phyloP scores from a whole-genome alignment of 441 rosid genomes.

The Gossypium trilobum region DNA sequence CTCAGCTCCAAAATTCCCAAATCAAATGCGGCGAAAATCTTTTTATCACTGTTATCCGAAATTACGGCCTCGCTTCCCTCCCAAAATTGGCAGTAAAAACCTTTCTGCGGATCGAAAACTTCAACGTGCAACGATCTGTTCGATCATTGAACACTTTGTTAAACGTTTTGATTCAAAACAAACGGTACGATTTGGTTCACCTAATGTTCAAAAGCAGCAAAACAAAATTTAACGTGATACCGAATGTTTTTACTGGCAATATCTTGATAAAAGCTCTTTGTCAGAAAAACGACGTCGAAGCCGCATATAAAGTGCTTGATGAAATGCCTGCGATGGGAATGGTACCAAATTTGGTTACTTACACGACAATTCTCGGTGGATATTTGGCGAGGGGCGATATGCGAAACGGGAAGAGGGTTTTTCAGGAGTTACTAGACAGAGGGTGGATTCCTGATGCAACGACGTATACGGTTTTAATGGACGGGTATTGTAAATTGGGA shows the following conservation, averaged over 20 bases:
- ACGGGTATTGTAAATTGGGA: conserved; percentile 65
- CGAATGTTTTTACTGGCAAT: conserved; percentile 66
- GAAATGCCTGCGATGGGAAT: conserved; percentile 80
- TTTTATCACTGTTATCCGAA: conserved; percentile 53
- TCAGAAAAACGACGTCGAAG: conserved; percentile 44
- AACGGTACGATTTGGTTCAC: conserved; percentile 50
- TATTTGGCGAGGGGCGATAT: conserved; percentile 57
- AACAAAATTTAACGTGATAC: conserved; percentile 41
- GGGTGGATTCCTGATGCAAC: conserved; percentile 80
- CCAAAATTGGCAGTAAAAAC: conserved; percentile 40
- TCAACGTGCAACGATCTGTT: conserved; percentile 53
- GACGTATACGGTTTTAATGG: conserved; percentile 62
- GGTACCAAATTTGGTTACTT: conserved; percentile 63
- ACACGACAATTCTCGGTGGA: conserved; percentile 67
- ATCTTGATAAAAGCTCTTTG: conserved; percentile 63
- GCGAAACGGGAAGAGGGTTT: conserved; percentile 46
- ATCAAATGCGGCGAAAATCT: conserved; percentile 65
- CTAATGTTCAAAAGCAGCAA: conserved; percentile 42
- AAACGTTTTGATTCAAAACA: conserved; percentile 64
- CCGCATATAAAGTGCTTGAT: conserved; percentile 49
- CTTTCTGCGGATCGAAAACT: conserved; percentile 51
- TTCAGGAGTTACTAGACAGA: conserved; percentile 52
- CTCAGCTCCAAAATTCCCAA: conserved; percentile 32
- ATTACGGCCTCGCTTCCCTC: conserved; percentile 62
- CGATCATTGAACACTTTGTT: conserved; percentile 66